A percentile compares a stretch with the other conserved stretches of the same genome.
phyloP scores from a whole-genome alignment of 768 basidiomycete species.

The Xerocomus brunneocitrinus region DNA sequence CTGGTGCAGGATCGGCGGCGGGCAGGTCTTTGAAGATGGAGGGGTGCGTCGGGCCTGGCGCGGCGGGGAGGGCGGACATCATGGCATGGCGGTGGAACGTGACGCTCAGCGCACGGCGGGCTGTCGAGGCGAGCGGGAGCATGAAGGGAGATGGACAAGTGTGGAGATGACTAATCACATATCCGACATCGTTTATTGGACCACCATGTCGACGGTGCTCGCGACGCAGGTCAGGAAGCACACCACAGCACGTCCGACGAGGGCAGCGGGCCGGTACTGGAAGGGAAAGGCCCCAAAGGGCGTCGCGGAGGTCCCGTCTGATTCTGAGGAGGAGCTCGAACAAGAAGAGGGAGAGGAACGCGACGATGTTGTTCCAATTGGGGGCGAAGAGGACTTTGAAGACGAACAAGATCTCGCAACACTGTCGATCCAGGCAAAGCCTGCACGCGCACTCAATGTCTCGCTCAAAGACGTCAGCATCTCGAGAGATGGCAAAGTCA shows the following conservation, averaged over 20 bases:
- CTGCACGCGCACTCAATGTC: conserved; percentile 61
- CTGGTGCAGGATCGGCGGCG: conserved; percentile 59
- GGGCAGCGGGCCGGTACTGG: conserved; percentile 83
- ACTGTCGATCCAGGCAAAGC: conserved; percentile 30
- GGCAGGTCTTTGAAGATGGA: conserved; percentile 41
- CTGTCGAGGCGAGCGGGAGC: conserved; percentile 13
- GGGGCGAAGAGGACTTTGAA: conserved; percentile 53
- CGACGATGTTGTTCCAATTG: conserved; percentile 54
- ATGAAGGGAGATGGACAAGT: not conserved
- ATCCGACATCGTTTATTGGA: conserved; percentile 11
- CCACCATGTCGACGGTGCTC: conserved; percentile 30
- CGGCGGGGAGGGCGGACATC: conserved; percentile 57
- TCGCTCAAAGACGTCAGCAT: conserved; percentile 77
- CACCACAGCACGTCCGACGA: conserved; percentile 73
- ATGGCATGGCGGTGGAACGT: conserved; percentile 48
- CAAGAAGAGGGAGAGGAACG: conserved; percentile 39
- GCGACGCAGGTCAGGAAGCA: conserved; percentile 51
- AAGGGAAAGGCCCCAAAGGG: conserved; percentile 87
- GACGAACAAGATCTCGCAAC: conserved; percentile 46
- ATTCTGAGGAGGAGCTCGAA: conserved; percentile 62
- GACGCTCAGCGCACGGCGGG: not conserved
- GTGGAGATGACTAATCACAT: conserved; percentile 19
- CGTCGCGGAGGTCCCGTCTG: conserved; percentile 51
- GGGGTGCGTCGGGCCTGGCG: conserved; percentile 14
- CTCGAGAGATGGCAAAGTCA: conserved; percentile 74